Evolutionary conservation across 2,329 filamentous ascomycete genomes (phyloP), one percentile per base, ranked within the genome.

Genomic region (Exophiala dermatitidis): DNA sequence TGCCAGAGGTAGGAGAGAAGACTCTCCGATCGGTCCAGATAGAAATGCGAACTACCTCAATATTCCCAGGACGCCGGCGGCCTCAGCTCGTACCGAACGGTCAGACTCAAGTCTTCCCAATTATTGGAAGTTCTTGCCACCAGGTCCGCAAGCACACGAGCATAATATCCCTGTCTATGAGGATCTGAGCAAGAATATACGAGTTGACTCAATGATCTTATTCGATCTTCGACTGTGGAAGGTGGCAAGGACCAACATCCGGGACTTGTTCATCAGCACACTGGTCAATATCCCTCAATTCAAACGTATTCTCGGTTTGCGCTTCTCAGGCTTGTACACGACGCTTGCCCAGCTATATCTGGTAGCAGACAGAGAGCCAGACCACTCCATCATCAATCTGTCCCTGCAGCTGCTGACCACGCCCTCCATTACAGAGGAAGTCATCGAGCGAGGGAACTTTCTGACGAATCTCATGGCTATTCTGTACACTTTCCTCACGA

Each of bases 171-270:
- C 84, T 45, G 77, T 81, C 10, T 86, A 90, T 50, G 93, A 98
- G 68, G 87, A 98, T 65, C 77, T 98, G 3, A 90, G 89, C 73
- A 83, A 91, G 66, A 84, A 90, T 32, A 86, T 97, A 8, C 85
- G 93, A 32, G 76, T 98, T 4, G 93, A 98, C 69, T 95, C 89
- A 81, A 79, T 98, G 66, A 88, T 98, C 31, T 76, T 98, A 5
- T 98, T 95, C 67, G 93, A 98, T 68, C 73, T 98, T 48, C 79
- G 93, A 40, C 83, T 98, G 78, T 98, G 93, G 93, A 98, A 98
- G 72, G 93, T 90, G 67, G 81, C 94, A 32, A 83, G 93, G 52
- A 90, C 91, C 46, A 88, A 95, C 66, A 78, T 98, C 52, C 84
- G 93, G 32, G 87, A 95, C 59, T 80, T 98, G 1, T 97, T 96